Conservation (phyloP, 345 rosid species). For the Salix viminalis region DNA sequence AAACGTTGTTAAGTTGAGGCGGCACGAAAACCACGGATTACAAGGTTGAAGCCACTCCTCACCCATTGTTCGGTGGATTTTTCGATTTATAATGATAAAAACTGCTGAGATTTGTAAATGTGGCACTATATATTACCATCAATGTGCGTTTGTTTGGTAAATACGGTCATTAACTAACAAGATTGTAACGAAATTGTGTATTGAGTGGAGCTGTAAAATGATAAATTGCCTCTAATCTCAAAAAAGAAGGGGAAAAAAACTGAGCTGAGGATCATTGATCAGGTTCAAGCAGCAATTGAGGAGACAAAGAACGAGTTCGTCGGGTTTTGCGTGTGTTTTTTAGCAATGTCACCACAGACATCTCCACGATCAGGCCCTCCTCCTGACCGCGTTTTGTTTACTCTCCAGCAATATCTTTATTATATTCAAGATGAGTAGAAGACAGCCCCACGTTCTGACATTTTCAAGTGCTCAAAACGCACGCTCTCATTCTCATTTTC, state of each 20-base stretch:
- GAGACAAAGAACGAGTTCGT: constrained; percentile 44
- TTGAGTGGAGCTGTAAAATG: not conserved
- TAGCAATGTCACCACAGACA: constrained; percentile 24
- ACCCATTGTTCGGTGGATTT: not conserved
- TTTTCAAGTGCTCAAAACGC: constrained; percentile 8
- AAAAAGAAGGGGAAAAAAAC: too few relatives aligned
- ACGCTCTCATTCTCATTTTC: constrained; percentile 15
- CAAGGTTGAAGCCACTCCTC: not conserved
- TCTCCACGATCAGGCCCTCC: constrained; percentile 55
- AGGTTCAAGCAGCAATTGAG: constrained; percentile 18
- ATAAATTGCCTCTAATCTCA: not conserved
- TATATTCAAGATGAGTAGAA: constrained; percentile 17
- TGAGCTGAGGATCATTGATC: constrained; percentile 17
- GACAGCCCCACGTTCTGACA: constrained; percentile 43
- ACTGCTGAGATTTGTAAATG: not conserved
- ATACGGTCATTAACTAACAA: not conserved
- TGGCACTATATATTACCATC: not conserved
- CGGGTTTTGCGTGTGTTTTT: constrained; percentile 12
- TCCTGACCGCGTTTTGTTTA: constrained; percentile 9
- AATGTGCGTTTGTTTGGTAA: not conserved
- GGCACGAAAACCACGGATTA: not conserved
- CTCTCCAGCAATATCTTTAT: constrained; percentile 18
- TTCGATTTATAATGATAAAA: not conserved
- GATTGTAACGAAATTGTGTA: not conserved
- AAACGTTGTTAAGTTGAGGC: not conserved